Evolutionary conservation across 305 asterid species (phyloP).

Genomic region (Nicotiana rustica): DNA sequence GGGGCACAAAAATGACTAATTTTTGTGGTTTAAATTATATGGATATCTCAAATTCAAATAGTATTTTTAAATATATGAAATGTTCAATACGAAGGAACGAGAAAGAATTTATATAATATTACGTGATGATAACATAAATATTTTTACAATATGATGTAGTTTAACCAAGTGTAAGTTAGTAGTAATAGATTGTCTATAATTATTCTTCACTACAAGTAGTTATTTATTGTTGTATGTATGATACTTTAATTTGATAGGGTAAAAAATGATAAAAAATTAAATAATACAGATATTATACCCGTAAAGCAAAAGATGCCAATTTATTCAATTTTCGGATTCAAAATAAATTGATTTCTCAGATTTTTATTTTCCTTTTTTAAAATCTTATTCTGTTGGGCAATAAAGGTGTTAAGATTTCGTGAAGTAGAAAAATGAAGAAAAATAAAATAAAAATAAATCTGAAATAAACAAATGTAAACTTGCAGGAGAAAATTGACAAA

Average conservation of each 20-base stretch:
- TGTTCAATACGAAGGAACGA: no score
- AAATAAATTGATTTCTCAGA: not conserved
- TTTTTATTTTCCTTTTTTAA: not conserved
- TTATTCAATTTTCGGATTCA: not conserved
- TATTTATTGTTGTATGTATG: no score
- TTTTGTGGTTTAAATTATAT: not conserved
- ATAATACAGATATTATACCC: not conserved
- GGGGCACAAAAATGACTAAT: no score
- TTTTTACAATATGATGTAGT: no score
- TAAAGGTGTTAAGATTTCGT: constrained; percentile 24
- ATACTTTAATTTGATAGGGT: no score
- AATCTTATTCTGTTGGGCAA: constrained; percentile 15
- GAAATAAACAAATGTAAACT: not conserved
- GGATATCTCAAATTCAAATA: no score
- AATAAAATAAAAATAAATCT: not conserved
- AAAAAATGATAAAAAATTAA: no score
- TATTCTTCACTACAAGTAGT: no score
- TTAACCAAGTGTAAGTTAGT: no score
- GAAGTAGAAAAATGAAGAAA: not conserved
- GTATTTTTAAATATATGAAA: not conserved
- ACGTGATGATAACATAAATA: no score
- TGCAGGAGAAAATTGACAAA: not conserved
- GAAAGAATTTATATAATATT: no score
- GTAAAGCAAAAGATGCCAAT: not conserved
- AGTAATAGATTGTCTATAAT: no score